Evolutionary conservation across 2,329 filamentous ascomycete species (phyloP).

Genomic region (Dothidotthia symphoricarpi): DNA sequence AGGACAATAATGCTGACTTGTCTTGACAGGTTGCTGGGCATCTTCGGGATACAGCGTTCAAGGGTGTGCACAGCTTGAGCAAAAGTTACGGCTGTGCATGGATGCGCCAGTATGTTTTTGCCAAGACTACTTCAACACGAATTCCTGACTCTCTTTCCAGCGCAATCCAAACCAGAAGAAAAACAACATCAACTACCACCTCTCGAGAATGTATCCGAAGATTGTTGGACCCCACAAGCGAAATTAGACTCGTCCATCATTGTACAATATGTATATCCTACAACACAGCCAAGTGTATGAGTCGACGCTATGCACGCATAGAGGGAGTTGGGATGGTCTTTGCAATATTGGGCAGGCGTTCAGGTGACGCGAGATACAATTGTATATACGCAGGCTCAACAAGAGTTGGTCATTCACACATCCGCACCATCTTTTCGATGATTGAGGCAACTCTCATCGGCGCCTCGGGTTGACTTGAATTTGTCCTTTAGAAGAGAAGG

Average conservation of each 20-base stretch:
- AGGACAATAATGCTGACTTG: constrained; percentile 18
- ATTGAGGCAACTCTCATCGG: neutral
- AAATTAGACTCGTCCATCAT: constrained; percentile 44
- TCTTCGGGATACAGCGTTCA: constrained; percentile 68
- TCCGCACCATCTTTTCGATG: neutral
- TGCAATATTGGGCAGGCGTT: constrained; percentile 20
- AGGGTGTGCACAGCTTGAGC: constrained; percentile 60
- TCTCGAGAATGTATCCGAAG: constrained; percentile 72
- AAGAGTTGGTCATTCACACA: no score
- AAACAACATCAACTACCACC: constrained; percentile 88
- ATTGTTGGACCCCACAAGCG: constrained; percentile 70
- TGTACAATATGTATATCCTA: constrained; percentile 31
- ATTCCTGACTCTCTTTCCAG: constrained; percentile 40
- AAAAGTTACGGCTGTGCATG: constrained; percentile 68
- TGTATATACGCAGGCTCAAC: constrained; percentile 14
- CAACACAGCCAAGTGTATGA: constrained; percentile 8
- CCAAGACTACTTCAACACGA: neutral
- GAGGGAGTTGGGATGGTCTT: constrained; percentile 19
- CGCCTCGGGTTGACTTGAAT: neutral
- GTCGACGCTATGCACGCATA: constrained; percentile 13
- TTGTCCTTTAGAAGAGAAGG: neutral
- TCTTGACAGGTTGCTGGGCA: constrained; percentile 71
- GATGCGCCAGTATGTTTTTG: constrained; percentile 66
- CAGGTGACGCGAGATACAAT: constrained; percentile 7
- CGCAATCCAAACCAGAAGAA: constrained; percentile 59